A percentile compares a stretch with the other conserved stretches of the same genome.
Conservation (phyloP, 768 basidiomycete genomes). For the Rhizopogon vinicolor region DNA sequence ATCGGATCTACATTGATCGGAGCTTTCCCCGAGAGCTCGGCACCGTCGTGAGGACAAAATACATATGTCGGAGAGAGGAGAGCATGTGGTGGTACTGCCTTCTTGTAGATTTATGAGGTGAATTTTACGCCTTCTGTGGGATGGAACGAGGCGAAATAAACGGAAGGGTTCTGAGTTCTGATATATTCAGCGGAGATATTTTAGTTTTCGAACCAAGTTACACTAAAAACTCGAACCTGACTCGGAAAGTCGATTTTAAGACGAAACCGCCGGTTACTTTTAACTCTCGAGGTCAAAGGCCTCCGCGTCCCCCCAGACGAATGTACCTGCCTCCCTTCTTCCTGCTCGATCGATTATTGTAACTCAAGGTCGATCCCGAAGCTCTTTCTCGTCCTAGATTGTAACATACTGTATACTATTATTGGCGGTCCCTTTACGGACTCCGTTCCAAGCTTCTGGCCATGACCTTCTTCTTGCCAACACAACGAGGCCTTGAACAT, state of each 20-base stretch:
- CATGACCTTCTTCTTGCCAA: conserved; percentile 32
- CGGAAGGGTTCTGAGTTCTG: not conserved
- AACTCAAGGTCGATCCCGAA: conserved; percentile 9
- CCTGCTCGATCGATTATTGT: conserved; percentile 10
- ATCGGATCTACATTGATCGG: conserved; percentile 26
- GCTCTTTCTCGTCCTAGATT: conserved; percentile 4
- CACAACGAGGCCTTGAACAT: conserved; percentile 27
- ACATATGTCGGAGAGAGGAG: not conserved
- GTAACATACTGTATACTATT: conserved; percentile 15
- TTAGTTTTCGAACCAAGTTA: conserved; percentile 12
- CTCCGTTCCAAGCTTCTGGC: conserved; percentile 15
- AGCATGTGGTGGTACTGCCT: not conserved
- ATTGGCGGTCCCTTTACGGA: conserved; percentile 16
- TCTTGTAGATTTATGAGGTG: not conserved
- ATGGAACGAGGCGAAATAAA: conserved; percentile 1
- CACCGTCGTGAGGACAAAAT: conserved; percentile 13
- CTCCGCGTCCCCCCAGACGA: not conserved
- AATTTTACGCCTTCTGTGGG: not conserved
- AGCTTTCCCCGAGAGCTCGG: conserved; percentile 13
- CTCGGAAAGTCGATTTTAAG: not conserved
- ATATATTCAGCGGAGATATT: conserved; percentile 21
- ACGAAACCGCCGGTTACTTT: conserved; percentile 3
- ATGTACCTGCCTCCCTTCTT: conserved; percentile 2
- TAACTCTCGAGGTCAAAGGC: conserved; percentile 1
- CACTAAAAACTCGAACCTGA: conserved; percentile 17